phyloP scores from a whole-genome alignment of 2,329 filamentous ascomycete genomes.

The Colletotrichum euphorbiae region DNA sequence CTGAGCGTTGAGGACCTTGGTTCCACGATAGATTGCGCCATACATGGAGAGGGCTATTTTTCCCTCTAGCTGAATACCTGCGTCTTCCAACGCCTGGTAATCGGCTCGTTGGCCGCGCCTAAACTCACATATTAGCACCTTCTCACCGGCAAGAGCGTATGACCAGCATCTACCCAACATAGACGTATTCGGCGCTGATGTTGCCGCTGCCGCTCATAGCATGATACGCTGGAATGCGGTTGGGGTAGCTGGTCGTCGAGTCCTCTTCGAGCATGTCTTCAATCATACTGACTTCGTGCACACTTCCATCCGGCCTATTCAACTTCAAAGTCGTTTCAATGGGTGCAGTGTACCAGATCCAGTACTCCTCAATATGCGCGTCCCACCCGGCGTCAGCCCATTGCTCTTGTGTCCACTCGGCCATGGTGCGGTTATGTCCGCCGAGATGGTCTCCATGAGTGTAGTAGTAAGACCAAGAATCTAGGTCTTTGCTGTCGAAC shows the following conservation, averaged over 20 bases:
- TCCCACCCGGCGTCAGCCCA: constrained; percentile 23
- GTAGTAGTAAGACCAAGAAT: constrained; percentile 33
- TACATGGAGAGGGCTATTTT: constrained; percentile 31
- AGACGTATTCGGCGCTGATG: constrained; percentile 26
- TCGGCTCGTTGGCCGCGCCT: constrained; percentile 22
- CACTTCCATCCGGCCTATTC: constrained; percentile 29
- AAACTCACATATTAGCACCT: fast-evolving
- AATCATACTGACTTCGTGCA: constrained; percentile 25
- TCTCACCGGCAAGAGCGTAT: neutral
- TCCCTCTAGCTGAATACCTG: constrained; percentile 21
- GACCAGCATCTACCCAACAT: constrained; percentile 4
- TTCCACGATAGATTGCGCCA: constrained; percentile 23
- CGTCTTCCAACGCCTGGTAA: constrained; percentile 19
- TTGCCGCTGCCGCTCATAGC: constrained; percentile 33
- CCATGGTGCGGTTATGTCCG: constrained; percentile 23
- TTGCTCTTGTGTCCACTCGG: constrained; percentile 31
- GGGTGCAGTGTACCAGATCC: constrained; percentile 34
- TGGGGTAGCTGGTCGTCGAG: constrained; percentile 30
- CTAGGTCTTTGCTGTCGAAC: constrained; percentile 26
- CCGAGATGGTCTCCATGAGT: constrained; percentile 33
- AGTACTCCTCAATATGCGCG: constrained; percentile 22
- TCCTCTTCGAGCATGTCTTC: constrained; percentile 35
- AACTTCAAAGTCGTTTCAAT: constrained; percentile 17
- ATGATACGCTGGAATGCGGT: constrained; percentile 28
- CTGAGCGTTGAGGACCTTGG: constrained; percentile 26